phyloP scores from a whole-genome alignment of 441 rosid species.

The Adansonia madagascariensis region DNA sequence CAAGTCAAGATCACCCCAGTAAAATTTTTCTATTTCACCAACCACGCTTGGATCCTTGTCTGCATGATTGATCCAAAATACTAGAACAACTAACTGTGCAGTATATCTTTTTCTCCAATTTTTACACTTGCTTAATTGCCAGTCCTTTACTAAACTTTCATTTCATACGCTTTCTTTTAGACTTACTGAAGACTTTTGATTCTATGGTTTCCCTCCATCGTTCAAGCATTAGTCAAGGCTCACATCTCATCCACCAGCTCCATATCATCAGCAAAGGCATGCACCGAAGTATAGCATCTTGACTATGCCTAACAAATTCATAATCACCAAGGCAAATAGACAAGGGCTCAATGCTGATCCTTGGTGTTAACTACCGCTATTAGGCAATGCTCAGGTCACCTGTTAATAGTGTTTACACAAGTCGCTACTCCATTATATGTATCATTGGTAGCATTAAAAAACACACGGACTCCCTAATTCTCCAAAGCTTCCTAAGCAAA shows the following conservation, averaged over 20 bases:
- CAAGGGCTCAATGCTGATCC: not conserved
- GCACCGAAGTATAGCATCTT: not conserved
- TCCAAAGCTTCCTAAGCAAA: conserved; percentile 2
- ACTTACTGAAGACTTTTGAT: not conserved
- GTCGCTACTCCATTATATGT: not conserved
- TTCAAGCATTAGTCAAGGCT: conserved; percentile 3
- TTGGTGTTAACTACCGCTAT: not conserved
- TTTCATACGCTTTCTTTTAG: not conserved
- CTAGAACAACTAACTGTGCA: not conserved
- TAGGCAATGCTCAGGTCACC: not conserved
- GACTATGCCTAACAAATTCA: not conserved
- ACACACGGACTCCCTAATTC: not conserved
- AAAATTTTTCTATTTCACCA: not conserved
- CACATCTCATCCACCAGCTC: conserved; percentile 1
- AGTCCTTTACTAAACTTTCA: not conserved
- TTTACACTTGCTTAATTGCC: conserved; percentile 11
- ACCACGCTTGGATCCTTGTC: not conserved
- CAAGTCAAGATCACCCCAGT: not conserved
- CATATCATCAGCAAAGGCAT: conserved; percentile 5
- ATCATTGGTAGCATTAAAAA: not conserved
- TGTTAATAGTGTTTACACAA: not conserved
- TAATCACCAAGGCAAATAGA: not conserved
- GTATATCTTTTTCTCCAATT: conserved; percentile 3
- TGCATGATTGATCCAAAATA: conserved; percentile 10
- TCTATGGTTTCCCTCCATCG: not conserved